These are phyloP conservation scores for Pelargonium citronellum DNA, from an alignment of 441 rosid species.

Conservation along the genomic window DNA sequence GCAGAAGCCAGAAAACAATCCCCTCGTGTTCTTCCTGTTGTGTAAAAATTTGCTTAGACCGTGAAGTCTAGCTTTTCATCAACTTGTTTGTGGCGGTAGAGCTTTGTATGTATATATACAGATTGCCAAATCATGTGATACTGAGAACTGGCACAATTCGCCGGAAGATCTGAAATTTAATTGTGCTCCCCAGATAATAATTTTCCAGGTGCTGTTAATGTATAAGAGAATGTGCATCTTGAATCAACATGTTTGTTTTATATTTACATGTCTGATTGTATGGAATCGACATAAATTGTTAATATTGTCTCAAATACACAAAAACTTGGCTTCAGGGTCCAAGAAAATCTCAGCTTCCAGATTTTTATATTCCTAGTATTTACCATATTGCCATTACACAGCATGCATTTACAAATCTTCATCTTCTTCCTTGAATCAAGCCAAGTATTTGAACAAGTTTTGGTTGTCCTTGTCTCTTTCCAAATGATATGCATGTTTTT, in stretches of 20 bases:
- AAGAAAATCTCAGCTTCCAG: too few species aligned
- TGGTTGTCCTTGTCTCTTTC: constrained; percentile 71
- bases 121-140: background rate
- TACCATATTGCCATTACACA: constrained; percentile 16
- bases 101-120: background rate
- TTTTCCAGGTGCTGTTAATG: too few species aligned
- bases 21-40: background rate
- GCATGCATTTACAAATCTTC: too few species aligned
- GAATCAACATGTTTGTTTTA: too few species aligned
- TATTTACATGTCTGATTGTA: too few species aligned
- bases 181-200: background rate
- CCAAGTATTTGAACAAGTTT: constrained; percentile 59
- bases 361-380: constrained; percentile 12
- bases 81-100: background rate
- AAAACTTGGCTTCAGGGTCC: too few species aligned
- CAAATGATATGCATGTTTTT: constrained; percentile 24
- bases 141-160: background rate
- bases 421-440: constrained; percentile 27
- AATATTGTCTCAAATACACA: too few species aligned
- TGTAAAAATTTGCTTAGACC: background rate
- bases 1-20: background rate
- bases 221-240: too few species aligned
- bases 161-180: background rate
- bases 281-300: too few species aligned
- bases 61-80: background rate